Percentiles rank a stretch among this genome's conserved stretches.
Evolutionary conservation across 2,329 filamentous ascomycete species (phyloP).

Genomic region (Rhynchosporium graminicola): DNA sequence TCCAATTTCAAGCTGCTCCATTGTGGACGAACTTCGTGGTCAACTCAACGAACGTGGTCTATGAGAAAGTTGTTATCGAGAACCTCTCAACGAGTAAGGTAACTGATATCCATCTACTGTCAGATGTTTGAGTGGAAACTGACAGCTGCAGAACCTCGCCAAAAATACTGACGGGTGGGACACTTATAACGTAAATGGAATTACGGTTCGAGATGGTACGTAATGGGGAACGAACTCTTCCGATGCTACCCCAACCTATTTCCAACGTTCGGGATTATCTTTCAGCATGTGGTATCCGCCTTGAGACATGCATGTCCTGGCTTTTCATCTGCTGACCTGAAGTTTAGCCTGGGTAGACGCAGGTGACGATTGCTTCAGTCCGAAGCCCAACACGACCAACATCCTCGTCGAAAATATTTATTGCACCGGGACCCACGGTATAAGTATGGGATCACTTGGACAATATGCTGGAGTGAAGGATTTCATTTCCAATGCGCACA

Average conservation of each 20-base stretch:
- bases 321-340: no score
- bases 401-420: slow-evolving; percentile 60
- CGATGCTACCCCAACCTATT: no score
- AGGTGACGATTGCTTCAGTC: slow-evolving; percentile 62
- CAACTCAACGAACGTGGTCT: slow-evolving; percentile 54
- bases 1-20: slow-evolving; percentile 60
- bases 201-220: slow-evolving; percentile 48
- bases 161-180: slow-evolving; percentile 67
- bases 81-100: slow-evolving; percentile 50
- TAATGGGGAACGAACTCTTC: no score
- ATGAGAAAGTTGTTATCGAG: slow-evolving; percentile 55
- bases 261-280: no score
- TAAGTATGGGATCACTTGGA: slow-evolving; percentile 59
- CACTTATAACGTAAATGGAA: slow-evolving; percentile 56
- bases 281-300: no score
- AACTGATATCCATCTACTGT: not conserved
- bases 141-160: slow-evolving; percentile 47
- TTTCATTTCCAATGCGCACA: slow-evolving; percentile 57
- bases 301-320: no score
- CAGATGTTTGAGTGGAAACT: not conserved
- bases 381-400: slow-evolving; percentile 60
- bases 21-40: slow-evolving; percentile 67
- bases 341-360: slow-evolving; percentile 49
- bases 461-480: slow-evolving; percentile 57
- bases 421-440: slow-evolving; percentile 60